Evolutionary conservation across 2,329 filamentous ascomycete genomes (phyloP).

Genomic region (Penicillium sp.): DNA sequence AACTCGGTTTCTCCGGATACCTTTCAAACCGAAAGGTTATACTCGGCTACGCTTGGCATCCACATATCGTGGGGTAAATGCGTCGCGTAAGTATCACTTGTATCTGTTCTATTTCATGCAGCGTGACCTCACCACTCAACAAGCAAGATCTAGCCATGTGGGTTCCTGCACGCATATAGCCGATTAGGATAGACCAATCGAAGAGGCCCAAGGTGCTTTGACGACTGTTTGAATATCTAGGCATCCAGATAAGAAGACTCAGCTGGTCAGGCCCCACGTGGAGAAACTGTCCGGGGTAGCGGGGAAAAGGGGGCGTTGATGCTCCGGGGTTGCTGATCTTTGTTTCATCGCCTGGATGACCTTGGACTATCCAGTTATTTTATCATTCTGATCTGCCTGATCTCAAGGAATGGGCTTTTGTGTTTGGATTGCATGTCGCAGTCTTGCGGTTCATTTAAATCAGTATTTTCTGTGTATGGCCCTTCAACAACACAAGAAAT

Average conservation of each 20-base stretch:
- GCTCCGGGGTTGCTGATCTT: background rate
- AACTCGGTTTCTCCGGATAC: background rate
- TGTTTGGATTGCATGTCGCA: no score
- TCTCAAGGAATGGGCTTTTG: no score
- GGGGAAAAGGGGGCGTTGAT: background rate
- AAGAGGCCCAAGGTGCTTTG: background rate
- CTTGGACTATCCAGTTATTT: no score
- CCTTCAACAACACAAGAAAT: no score
- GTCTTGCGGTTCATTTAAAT: no score
- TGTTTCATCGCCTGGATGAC: background rate
- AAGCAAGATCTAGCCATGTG: background rate
- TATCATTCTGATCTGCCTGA: no score
- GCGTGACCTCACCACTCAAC: background rate
- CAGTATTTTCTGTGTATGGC: no score
- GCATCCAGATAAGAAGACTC: background rate
- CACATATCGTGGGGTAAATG: background rate
- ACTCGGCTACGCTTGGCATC: background rate
- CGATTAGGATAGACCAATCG: background rate
- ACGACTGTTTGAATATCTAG: background rate
- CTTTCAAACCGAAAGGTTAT: no score
- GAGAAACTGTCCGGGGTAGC: background rate
- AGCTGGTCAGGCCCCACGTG: conserved; percentile 1
- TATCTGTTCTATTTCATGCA: background rate
- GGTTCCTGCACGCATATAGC: background rate
- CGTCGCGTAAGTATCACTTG: background rate